Evolutionary conservation across 2,329 filamentous ascomycete genomes (phyloP).

Genomic region (Lasiodiplodia gonubiensis): DNA sequence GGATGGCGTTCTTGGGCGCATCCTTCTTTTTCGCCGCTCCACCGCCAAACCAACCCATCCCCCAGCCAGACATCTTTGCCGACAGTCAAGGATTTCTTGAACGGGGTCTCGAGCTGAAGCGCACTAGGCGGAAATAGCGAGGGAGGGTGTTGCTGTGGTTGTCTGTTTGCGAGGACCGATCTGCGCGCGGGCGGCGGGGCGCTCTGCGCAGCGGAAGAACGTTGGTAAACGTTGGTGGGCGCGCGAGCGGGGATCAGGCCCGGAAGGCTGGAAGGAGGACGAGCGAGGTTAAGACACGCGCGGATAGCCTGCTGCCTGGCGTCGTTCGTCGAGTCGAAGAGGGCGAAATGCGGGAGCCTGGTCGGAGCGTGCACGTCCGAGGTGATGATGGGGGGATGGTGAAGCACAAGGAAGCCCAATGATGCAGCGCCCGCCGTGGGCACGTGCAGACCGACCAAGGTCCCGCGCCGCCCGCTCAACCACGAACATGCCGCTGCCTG

Average conservation of each 20-base stretch:
- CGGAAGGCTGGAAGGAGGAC: not conserved
- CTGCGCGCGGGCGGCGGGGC: slow-evolving; percentile 20
- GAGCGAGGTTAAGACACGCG: not conserved
- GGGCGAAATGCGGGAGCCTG: slow-evolving; percentile 14
- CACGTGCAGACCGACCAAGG: slow-evolving; percentile 20
- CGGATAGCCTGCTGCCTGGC: not conserved
- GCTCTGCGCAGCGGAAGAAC: not conserved
- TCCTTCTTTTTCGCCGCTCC: slow-evolving; percentile 87
- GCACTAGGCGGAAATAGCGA: not conserved
- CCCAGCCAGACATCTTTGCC: slow-evolving; percentile 51
- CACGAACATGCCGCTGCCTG: not conserved
- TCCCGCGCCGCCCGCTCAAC: not conserved
- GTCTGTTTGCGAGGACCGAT: slow-evolving; percentile 5
- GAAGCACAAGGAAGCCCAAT: slow-evolving; percentile 29
- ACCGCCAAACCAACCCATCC: slow-evolving; percentile 83
- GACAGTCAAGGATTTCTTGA: not conserved
- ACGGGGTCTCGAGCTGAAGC: slow-evolving; percentile 3
- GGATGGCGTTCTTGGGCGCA: slow-evolving; percentile 94
- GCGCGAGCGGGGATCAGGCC: not conserved
- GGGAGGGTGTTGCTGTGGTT: not conserved
- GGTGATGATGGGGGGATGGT: slow-evolving; percentile 17
- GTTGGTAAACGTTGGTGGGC: not conserved
- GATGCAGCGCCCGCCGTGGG: slow-evolving; percentile 21
- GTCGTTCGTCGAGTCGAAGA: not conserved
- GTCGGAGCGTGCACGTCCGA: slow-evolving; percentile 18